phyloP scores from a whole-genome alignment of 352 stramenopile species.

The Globisporangium parvum region DNA sequence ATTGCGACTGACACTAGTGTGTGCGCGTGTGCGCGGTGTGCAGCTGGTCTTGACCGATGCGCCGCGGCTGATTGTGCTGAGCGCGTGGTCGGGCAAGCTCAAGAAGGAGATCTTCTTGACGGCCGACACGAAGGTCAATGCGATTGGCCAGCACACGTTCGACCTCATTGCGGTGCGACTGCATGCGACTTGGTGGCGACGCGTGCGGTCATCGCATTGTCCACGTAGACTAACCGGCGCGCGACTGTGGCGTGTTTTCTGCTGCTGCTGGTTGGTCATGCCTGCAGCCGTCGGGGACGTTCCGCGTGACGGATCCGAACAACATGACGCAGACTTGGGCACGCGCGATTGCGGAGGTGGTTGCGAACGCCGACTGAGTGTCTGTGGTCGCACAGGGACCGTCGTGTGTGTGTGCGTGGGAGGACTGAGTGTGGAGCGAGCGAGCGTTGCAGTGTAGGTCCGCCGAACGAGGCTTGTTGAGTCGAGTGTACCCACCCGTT shows the following conservation, averaged over 20 bases:
- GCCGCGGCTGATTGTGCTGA: constrained; percentile 58
- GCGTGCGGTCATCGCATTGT: not conserved
- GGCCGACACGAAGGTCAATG: constrained; percentile 56
- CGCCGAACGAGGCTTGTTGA: too few relatives aligned
- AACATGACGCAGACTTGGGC: constrained; percentile 22
- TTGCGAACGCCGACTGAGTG: not conserved
- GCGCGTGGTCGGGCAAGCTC: constrained; percentile 63
- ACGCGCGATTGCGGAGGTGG: constrained; percentile 16
- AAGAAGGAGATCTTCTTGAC: constrained; percentile 69
- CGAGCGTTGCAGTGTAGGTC: too few relatives aligned
- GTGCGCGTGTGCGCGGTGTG: too few relatives aligned
- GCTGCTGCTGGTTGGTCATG: not conserved
- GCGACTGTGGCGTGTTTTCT: not conserved
- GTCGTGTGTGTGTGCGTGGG: too few relatives aligned
- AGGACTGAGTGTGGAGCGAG: too few relatives aligned
- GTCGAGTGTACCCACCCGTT: too few relatives aligned
- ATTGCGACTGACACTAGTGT: not conserved
- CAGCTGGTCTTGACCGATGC: constrained; percentile 69
- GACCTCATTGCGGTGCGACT: constrained; percentile 60
- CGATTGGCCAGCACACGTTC: constrained; percentile 68
- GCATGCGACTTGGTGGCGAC: not conserved
- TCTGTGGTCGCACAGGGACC: too few relatives aligned
- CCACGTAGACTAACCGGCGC: not conserved
- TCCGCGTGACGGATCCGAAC: constrained; percentile 26
- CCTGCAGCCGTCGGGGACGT: constrained; percentile 21